Evolutionary conservation across 352 stramenopile species (phyloP), one percentile per base, ranked within the genome.

Genomic region (Globisporangium viniferum): DNA sequence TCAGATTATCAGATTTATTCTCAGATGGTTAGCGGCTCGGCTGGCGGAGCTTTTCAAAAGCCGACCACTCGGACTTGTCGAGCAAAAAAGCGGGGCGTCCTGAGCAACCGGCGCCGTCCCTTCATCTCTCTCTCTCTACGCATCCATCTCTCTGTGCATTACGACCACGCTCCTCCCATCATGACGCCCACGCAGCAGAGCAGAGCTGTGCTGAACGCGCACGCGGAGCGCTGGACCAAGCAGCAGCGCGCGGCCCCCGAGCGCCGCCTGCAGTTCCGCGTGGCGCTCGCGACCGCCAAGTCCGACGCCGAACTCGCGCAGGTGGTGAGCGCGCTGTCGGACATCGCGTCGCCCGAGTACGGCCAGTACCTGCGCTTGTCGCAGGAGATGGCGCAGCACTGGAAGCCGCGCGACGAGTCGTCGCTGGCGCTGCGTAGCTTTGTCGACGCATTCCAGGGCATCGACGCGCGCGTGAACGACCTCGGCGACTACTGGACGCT

Each of bases 401-500:
- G 77, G 65, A 49, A 62, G 36, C 84, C 84, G 1, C 76, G 68
- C 5, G 58, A 57, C 9, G 69, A 22, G 5, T 71, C 73, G 0
- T 22, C 57, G 1, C 10, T 58, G 7, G 77, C 76, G 27, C 27
- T 89, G 6, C 36, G 68, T 5, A 31, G 10, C 15, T 73, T 89
- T 6, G 48, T 71, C 2, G 51, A 51, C 7, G 24, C 62, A 46
- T 33, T 46, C 12, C 33, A 75, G 59, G 64, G 51, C 9, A 41
- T 70, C 33, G 36, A 56, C 0, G 63, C 62, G 1, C 24, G 62
- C n/a, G 58, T 46, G 8, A 79, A 73, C 57, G 59, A 29, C 1
- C 20, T 80, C 10, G 73, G 81, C 29, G 86, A 94, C 62, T 77
- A 78, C 24, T 84, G 79, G 77, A 70, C 65, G 41, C 15, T 91